Conservation (phyloP, 345 rosid genomes). For the Ceriops tagal region DNA sequence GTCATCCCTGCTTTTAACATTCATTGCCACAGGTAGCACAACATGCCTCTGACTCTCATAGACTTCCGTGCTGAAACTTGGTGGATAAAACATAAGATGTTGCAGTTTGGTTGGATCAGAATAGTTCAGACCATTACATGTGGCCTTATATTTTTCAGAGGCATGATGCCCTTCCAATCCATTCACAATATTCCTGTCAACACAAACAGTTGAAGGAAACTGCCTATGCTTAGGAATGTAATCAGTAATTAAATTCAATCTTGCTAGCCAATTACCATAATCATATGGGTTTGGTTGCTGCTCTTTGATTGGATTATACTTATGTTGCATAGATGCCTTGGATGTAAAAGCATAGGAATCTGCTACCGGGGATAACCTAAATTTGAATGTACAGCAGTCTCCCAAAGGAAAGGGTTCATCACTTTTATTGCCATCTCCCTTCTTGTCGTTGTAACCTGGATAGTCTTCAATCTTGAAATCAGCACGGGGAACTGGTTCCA, state of each 20-base stretch:
- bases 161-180: too few relatives aligned
- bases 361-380: conserved; percentile 5
- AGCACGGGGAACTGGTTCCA: conserved; percentile 21
- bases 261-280: not conserved
- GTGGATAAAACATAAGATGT: not conserved
- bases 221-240: not conserved
- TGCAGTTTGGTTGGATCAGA: not conserved
- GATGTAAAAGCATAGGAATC: not conserved
- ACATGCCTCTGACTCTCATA: not conserved
- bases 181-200: not conserved
- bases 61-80: not conserved
- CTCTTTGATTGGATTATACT: not conserved
- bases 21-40: too few relatives aligned
- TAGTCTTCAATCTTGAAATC: conserved; percentile 37
- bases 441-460: conserved; percentile 50
- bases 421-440: conserved; percentile 45
- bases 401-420: conserved; percentile 50
- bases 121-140: not conserved
- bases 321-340: not conserved
- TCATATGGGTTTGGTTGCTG: not conserved
- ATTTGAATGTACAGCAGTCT: conserved; percentile 49
- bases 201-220: not conserved
- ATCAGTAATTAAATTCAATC: not conserved
- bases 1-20: too few relatives aligned
- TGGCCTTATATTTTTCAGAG: too few relatives aligned